Evolutionary conservation across 352 stramenopile genomes (phyloP), one percentile per base, ranked within the genome.

Genomic region (Pilasporangium apinafurcum): DNA sequence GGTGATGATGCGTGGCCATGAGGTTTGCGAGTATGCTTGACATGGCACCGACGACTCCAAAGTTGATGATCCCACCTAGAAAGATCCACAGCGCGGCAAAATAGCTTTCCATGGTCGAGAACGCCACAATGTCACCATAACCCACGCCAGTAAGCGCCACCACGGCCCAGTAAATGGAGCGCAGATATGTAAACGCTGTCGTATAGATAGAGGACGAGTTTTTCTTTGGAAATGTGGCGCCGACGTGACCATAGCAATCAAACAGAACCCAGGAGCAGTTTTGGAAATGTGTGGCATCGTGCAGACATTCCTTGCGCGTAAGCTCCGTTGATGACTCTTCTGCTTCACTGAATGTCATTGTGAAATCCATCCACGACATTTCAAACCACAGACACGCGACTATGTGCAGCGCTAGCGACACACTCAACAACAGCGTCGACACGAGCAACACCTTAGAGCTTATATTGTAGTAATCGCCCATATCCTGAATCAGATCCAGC

Each of bases 81-180:
- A 83, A 92, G 41, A 87, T 83, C 80, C 80, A 92, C 0, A 83
- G 16, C 7, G 77, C 72, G 0, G 80, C 77, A 27, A 85, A 90
- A 18, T 76, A 75, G 26, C 62, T 87, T 40, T 92, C 77, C 0
- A 61, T 44, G 1, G 80, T 92, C 2, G 80, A 86, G 33, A 79
- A 90, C 0, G 80, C 74, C 5, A 71, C 62, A 8, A 90, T 88
- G 29, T 87, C 74, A 7, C 80, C 80, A 34, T 90, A 92, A 0
- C 80, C 80, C 1, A 92, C 76, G 1, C 53, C 65, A 0, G 80
- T 90, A 0, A 92, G 44, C 0, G 80, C 75, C 2, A 88, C 76
- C 1, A 90, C 70, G 1, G 74, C 65, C 77, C 80, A 92, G 29
- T 90, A 90, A 0, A 92, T 48, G 0, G 80, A 83, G 2, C 80